Evolutionary conservation across 352 stramenopile genomes (phyloP).

Genomic region (Phytophthora vignae): DNA sequence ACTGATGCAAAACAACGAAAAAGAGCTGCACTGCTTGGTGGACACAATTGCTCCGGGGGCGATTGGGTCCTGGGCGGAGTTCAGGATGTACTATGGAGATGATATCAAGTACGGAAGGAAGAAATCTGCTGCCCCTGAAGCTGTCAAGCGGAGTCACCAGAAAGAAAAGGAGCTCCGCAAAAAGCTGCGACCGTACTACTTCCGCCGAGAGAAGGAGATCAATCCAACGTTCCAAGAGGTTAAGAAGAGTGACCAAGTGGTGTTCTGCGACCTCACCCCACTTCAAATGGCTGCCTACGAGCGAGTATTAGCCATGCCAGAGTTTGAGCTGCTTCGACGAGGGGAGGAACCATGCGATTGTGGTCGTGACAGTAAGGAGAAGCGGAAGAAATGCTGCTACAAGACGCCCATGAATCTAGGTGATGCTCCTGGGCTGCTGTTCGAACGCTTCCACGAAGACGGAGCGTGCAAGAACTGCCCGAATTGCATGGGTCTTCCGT

Average conservation of each 20-base stretch:
- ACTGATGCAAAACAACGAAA: conserved; percentile 90
- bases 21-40: conserved; percentile 81
- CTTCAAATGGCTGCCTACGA: conserved; percentile 77
- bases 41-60: conserved; percentile 76
- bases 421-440: conserved; percentile 50
- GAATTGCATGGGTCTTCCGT: conserved; percentile 78
- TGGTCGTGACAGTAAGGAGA: conserved; percentile 59
- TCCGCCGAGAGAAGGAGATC: conserved; percentile 78
- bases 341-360: conserved; percentile 78
- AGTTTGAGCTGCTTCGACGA: conserved; percentile 71
- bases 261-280: conserved; percentile 82
- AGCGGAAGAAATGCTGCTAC: conserved; percentile 75
- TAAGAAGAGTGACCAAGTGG: conserved; percentile 81
- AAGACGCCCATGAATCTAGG: conserved; percentile 45
- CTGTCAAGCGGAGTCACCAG: conserved; percentile 61
- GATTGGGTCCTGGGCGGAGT: conserved; percentile 71
- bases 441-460: conserved; percentile 67
- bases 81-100: conserved; percentile 80
- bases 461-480: conserved; percentile 68
- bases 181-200: conserved; percentile 69
- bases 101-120: conserved; percentile 89
- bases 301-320: conserved; percentile 71
- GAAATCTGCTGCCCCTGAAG: conserved; percentile 73
- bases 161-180: conserved; percentile 76
- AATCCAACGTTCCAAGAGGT: conserved; percentile 77